phyloP scores from a whole-genome alignment of 495 filamentous ascomycete genomes.

The Aeminium ludgeri region DNA sequence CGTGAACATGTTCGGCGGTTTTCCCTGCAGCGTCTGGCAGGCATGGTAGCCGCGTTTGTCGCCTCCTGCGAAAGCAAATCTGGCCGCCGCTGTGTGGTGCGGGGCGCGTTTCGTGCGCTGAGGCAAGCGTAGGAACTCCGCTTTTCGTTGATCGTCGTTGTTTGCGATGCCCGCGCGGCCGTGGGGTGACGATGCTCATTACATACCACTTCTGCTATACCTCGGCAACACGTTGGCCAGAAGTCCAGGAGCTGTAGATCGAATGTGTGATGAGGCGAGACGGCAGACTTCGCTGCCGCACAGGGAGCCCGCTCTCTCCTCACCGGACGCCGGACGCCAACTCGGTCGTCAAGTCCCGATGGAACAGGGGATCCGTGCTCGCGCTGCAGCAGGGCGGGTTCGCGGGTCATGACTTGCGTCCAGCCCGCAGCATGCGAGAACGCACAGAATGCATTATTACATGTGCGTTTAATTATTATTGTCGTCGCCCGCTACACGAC shows the following conservation, averaged over 20 bases:
- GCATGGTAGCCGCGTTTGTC: not conserved
- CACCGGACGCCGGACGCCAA: no score
- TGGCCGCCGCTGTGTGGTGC: not conserved
- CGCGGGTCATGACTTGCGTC: conserved; percentile 11
- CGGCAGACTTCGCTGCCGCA: not conserved
- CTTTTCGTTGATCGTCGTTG: not conserved
- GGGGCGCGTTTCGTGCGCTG: not conserved
- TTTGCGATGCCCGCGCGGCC: not conserved
- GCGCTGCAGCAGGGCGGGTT: not conserved
- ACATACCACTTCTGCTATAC: not conserved
- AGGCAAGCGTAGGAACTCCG: not conserved
- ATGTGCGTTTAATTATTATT: no score
- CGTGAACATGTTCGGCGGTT: conserved; percentile 9
- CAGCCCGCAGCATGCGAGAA: conserved; percentile 1
- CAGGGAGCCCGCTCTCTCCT: not conserved
- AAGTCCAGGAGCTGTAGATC: no score
- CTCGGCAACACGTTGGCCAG: no score
- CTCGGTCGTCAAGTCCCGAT: no score
- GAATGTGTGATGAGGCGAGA: not conserved
- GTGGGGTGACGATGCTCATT: not conserved
- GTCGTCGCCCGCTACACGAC: not conserved
- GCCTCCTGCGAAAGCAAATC: not conserved
- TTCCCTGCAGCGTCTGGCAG: not conserved
- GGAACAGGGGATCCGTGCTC: conserved; percentile 14
- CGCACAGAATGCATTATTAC: conserved; percentile 1